Evolutionary conservation across 441 rosid species (phyloP), one percentile per base, ranked within the genome.

Genomic region (Pelargonium fulgidum): DNA sequence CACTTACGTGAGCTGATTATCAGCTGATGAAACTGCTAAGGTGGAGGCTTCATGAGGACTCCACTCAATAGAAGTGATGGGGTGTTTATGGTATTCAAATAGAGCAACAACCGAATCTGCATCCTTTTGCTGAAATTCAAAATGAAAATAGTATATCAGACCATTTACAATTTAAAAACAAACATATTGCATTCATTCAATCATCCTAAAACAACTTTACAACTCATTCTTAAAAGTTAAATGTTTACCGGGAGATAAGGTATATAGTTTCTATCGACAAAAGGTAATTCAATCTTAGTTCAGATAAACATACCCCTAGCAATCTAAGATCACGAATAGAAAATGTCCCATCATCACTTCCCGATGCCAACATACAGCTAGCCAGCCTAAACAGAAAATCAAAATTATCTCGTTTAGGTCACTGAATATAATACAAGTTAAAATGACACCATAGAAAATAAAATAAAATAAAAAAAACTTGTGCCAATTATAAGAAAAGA

Each of bases 31-130:
- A 70, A 91, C 96, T 73, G 97, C 96, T 73, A 94, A 78, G 10
- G 86, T 83, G 16, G 97, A 94, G 44, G 91, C 83, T 79, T 94
- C 99, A 59, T 88, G 91, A 13, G 92, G 89, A 66, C 96, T 88
- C 99, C 99, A 94, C 71, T 94, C 94, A 7, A 91, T 90, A 12
- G 97, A 93, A n/a, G 99, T 93, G 45, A 93, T 76, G 0, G 96
- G 96, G 68, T 76, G 83, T 71, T 90, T 93, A 77, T 93, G 97
- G 41, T 93, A 89, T 65, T 84, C 84, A 66, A 93, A 93, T 78
- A 87, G 97, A 14, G 97, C 97, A 45, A 93, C 89, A 9, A 87
- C 86, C 10, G 93, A 82, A 79, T 83, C 91, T 64, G 85, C 96
- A 14, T 80, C 88, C 97, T 91, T 33, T 33, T 33, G 39, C 39